Evolutionary conservation across 208 protist genomes (phyloP), one percentile per base, ranked within the genome.

Genomic region (Wallacemonas sp.): DNA sequence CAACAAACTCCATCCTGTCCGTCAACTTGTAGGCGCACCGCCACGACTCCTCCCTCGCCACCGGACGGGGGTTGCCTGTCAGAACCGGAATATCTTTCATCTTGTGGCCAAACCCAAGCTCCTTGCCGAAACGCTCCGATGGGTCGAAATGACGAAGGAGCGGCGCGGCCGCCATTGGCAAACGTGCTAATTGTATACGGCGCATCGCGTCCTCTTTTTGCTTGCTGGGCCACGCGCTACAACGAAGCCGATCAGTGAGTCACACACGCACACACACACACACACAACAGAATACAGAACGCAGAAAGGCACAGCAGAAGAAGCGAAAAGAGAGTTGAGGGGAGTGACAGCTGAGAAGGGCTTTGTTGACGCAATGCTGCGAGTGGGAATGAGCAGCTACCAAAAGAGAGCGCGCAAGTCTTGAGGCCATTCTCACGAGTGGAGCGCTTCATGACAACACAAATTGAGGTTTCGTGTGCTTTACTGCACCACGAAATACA

Each of bases 41-140:
- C 86, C 90, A 96, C n/a, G 70, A 56, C 46, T 89, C 90, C 67
- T 96, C 84, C n/a, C 76, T 66, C 3, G 86, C 54, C 15, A 94
- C 70, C 5, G 87, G 90, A 12, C 87, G 71, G 2, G 90, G 87
- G 41, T 92, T 93, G 21, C 90, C 90, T 0, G 90, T 96, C 34
- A 96, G 79, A 17, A 96, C 86, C 0, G 90, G 87, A 56, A 96
- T 93, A 41, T 94, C 90, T 15, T 79, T 75, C 90, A 96, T 91
- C 60, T 88, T 90, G 75, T 94, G 82, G 0, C 80, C 84, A 65
- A 91, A 93, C 6, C 86, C 87, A 24, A 93, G 70, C 64, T 96
- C 90, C 62, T 92, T 90, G 12, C 86, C 86, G 64, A 91, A 90
- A 41, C 83, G 72, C 30, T 79, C 66, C 36, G 72, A 68, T 31